Conservation (phyloP, 805 yeast genomes). For the Ogataea methanolica region DNA sequence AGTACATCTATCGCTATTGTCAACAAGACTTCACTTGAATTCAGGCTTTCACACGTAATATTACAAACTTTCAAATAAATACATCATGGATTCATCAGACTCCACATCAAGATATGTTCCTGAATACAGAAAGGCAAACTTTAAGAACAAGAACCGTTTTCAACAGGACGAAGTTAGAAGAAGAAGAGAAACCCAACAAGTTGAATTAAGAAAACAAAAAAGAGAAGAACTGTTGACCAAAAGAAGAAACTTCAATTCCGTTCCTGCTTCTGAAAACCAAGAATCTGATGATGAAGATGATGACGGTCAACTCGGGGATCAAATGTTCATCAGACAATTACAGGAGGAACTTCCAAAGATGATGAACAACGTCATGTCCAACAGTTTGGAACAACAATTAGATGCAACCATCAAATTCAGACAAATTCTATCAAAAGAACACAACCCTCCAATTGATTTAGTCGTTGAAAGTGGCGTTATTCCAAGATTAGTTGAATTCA, state of each 20-base stretch:
- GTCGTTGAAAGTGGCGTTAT: conserved; percentile 94
- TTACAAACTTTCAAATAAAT: not conserved
- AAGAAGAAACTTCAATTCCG: conserved; percentile 69
- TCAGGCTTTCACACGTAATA: not conserved
- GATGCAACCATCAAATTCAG: conserved; percentile 90
- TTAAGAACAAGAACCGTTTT: conserved; percentile 91
- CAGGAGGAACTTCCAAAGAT: conserved; percentile 75
- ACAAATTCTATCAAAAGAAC: conserved; percentile 88
- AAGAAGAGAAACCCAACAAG: conserved; percentile 96
- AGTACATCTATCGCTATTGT: no score
- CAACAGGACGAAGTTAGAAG: conserved; percentile 95
- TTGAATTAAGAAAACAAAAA: conserved; percentile 92
- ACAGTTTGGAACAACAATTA: conserved; percentile 73
- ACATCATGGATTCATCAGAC: conserved; percentile 45
- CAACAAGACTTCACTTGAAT: not conserved
- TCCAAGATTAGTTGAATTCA: conserved; percentile 82
- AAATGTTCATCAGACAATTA: conserved; percentile 41
- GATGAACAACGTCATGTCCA: conserved; percentile 75
- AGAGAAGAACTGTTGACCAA: conserved; percentile 93
- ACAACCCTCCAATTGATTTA: conserved; percentile 91
- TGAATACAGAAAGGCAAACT: conserved; percentile 94
- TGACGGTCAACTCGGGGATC: conserved; percentile 26
- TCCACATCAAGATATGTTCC: conserved; percentile 85
- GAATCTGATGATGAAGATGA: conserved; percentile 53
- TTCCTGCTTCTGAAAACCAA: conserved; percentile 38